phyloP scores from a whole-genome alignment of 192 early-diverging fungal species.

The Ambispora gerdemannii region DNA sequence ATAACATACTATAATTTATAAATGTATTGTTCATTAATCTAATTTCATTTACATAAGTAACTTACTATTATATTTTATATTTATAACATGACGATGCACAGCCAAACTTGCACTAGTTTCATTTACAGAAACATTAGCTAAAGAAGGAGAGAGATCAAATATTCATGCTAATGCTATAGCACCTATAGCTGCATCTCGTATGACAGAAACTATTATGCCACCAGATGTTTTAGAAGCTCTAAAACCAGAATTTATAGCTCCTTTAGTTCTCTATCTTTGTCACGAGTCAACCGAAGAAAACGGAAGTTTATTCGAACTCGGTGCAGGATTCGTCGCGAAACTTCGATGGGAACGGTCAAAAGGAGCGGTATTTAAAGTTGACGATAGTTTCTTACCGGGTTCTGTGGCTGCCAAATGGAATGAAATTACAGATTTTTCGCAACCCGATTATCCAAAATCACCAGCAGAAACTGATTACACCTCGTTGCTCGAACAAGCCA shows the following conservation, averaged over 20 bases:
- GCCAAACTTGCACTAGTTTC: slow-evolving; percentile 94
- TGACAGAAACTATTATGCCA: slow-evolving; percentile 97
- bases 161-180: slow-evolving; percentile 93
- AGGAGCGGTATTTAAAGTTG: slow-evolving; percentile 89
- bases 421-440: slow-evolving; percentile 69
- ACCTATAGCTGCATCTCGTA: slow-evolving; percentile 93
- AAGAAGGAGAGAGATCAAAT: slow-evolving; percentile 93
- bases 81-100: slow-evolving; percentile 43
- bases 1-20: background rate
- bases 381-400: slow-evolving; percentile 79
- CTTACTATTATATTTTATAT: too few species aligned
- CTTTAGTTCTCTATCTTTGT: slow-evolving; percentile 88
- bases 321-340: slow-evolving; percentile 92
- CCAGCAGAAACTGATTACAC: slow-evolving; percentile 84
- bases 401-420: slow-evolving; percentile 74
- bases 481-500: slow-evolving; percentile 72
- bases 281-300: slow-evolving; percentile 82
- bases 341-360: slow-evolving; percentile 86
- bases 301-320: slow-evolving; percentile 93
- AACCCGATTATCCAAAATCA: slow-evolving; percentile 65
- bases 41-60: too few species aligned
- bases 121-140: slow-evolving; percentile 87
- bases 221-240: slow-evolving; percentile 91
- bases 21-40: too few species aligned
- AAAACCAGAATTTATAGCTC: slow-evolving; percentile 96